phyloP scores from a whole-genome alignment of 2,329 filamentous ascomycete species.

The Cercospora sp. region DNA sequence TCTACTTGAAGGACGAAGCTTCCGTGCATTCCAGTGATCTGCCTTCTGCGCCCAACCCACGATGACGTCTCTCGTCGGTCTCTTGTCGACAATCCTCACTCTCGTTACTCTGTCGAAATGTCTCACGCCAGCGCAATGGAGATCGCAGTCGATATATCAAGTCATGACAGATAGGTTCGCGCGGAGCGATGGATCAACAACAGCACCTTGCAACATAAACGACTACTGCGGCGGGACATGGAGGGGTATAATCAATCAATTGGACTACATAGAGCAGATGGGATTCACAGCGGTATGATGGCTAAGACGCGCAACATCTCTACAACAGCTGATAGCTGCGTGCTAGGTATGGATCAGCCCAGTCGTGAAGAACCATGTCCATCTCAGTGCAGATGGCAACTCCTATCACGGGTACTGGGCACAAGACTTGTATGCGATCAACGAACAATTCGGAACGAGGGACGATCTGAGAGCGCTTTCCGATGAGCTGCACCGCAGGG shows the following conservation, averaged over 20 bases:
- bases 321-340: neutral
- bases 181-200: conserved; percentile 48
- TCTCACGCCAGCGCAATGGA: conserved; percentile 32
- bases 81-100: conserved; percentile 16
- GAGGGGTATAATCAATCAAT: conserved; percentile 45
- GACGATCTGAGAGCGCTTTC: conserved; percentile 48
- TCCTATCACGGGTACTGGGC: conserved; percentile 52
- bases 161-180: conserved; percentile 59
- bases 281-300: conserved; percentile 44
- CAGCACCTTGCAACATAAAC: conserved; percentile 45
- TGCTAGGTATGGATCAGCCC: conserved; percentile 42
- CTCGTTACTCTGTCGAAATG: neutral
- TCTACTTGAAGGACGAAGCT: conserved; percentile 7
- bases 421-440: conserved; percentile 47
- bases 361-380: conserved; percentile 44
- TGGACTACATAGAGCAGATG: conserved; percentile 54
- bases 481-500: conserved; percentile 46
- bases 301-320: neutral
- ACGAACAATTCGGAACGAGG: conserved; percentile 48
- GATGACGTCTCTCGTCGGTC: conserved; percentile 13
- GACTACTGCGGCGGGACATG: conserved; percentile 53
- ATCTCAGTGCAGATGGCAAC: conserved; percentile 41
- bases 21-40: conserved; percentile 21
- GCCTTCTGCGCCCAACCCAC: conserved; percentile 3
- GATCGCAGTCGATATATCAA: conserved; percentile 59